Base-by-base conservation (phyloP, 208 protist species). In the Trypanosoma vivax region DNA sequence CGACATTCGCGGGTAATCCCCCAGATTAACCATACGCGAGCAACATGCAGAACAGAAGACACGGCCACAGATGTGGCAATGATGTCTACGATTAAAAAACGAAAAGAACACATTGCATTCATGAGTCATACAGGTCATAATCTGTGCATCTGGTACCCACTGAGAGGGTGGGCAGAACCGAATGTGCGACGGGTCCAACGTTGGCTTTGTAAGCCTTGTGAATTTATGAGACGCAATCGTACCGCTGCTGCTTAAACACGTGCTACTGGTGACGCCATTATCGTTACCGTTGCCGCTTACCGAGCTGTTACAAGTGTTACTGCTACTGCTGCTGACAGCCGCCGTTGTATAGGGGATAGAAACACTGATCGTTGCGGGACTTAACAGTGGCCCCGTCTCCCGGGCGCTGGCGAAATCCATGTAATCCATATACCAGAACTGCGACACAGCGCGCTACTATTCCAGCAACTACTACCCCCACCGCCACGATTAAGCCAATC, bases 1-100 rank as follows among this genome's bases (percentile, higher is more conserved):
- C n/a, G n/a, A n/a, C n/a, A n/a, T n/a, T n/a, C n/a, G 4, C 34
- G 30, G 50, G 40, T 40, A 48, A 53, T 6, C 45, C 50, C 14
- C 60, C 35, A 2, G 25, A 7, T 19, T 61, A 21, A 84, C 52
- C 23, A 49, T 58, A 40, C 79, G 68, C 28, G 72, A 68, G 48
- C 82, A 88, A 68, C 85, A 90, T 13, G 81, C 70, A 0, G 71
- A 65, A 55, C 85, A 93, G 48, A 90, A 93, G 23, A 93, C 43
- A 10, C 65, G 67, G 0, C 85, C 85, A 46, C 85, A 93, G 38
- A 88, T 73, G 14, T 65, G 65, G 50, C 85, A 93, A 55, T 73
- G 85, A 49, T 93, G 74, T 60, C 78, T 84, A 38, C 82, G 79
- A 35, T 76, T 85, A 56, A 93, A 93, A 19, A 93, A 50, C 19